phyloP scores from a whole-genome alignment of 2,329 filamentous ascomycete genomes.

The Plenodomus lindquistii region DNA sequence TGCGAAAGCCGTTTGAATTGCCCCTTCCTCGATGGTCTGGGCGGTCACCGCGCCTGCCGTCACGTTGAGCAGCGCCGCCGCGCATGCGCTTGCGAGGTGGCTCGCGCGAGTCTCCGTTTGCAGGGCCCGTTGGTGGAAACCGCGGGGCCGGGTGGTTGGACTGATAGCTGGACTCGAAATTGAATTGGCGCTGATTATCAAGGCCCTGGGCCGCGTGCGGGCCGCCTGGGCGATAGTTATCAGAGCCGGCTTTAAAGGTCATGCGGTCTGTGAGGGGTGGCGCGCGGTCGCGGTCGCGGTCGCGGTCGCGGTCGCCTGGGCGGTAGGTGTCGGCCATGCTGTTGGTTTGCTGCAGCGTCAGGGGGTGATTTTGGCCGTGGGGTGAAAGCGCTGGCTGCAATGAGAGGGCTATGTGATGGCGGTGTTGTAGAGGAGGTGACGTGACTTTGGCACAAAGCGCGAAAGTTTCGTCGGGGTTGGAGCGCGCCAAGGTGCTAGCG shows the following conservation, averaged over 20 bases:
- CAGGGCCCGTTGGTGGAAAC: slow-evolving; percentile 34
- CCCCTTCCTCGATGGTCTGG: slow-evolving; percentile 15
- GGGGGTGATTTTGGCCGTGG: slow-evolving; percentile 6
- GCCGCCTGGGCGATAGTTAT: slow-evolving; percentile 32
- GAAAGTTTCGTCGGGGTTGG: slow-evolving; percentile 15
- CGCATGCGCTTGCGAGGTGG: slow-evolving; percentile 22
- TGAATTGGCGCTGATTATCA: slow-evolving; percentile 34
- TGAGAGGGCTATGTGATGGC: slow-evolving; percentile 1
- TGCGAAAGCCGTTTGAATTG: slow-evolving; percentile 17
- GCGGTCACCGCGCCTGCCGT: slow-evolving; percentile 7
- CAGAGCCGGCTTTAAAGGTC: slow-evolving; percentile 29
- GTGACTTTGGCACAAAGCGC: slow-evolving; percentile 10
- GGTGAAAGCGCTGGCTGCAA: slow-evolving; percentile 1
- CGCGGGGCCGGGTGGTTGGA: slow-evolving; percentile 31
- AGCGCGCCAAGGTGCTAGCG: slow-evolving; percentile 19
- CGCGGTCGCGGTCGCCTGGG: slow-evolving; percentile 8
- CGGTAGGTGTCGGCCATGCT: slow-evolving; percentile 35
- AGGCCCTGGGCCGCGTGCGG: slow-evolving; percentile 7
- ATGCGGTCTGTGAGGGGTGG: slow-evolving; percentile 31
- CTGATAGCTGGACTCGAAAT: slow-evolving; percentile 35
- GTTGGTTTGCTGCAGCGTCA: slow-evolving; percentile 6
- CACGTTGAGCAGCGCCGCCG: slow-evolving; percentile 20
- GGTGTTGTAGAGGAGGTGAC: slow-evolving; percentile 5
- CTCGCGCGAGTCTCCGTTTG: slow-evolving; percentile 17
- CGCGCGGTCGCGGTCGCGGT: slow-evolving; percentile 20